Conservation (phyloP, 495 filamentous ascomycete genomes). For the Podospora bellae-mahoneyi region DNA sequence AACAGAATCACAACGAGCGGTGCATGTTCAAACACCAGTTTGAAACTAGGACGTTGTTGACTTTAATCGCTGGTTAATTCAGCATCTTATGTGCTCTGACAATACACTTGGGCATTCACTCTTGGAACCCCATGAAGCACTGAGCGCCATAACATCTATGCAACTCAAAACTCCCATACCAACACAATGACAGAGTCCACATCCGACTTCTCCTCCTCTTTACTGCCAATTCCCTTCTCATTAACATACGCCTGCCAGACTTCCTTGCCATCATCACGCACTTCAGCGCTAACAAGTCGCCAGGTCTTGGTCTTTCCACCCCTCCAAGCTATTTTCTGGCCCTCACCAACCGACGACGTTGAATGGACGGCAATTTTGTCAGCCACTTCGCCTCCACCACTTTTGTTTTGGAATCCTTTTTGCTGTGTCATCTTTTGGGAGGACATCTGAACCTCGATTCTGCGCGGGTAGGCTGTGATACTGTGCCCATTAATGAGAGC, state of each 20-base stretch:
- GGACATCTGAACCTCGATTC: not conserved
- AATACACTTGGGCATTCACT: too few relatives aligned
- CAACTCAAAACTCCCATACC: constrained; percentile 28
- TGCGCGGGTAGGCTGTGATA: not conserved
- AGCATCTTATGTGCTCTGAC: too few relatives aligned
- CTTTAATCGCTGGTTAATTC: too few relatives aligned
- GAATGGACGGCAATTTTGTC: not conserved
- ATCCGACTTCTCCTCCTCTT: constrained; percentile 27
- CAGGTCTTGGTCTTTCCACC: constrained; percentile 35
- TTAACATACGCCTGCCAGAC: constrained; percentile 44
- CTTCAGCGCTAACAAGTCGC: constrained; percentile 32
- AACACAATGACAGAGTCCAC: constrained; percentile 33
- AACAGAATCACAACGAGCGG: too few relatives aligned
- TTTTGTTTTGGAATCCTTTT: constrained; percentile 11
- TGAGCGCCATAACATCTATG: not conserved
- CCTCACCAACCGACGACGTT: not conserved
- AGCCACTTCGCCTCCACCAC: not conserved
- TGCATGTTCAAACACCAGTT: too few relatives aligned
- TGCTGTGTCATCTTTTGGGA: constrained; percentile 23
- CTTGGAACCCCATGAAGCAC: too few relatives aligned
- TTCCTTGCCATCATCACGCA: constrained; percentile 26
- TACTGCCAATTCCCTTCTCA: constrained; percentile 25
- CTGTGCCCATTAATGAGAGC: not conserved
- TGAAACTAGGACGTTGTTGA: too few relatives aligned
- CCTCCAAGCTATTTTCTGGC: constrained; percentile 27